Evolutionary conservation across 2,329 filamentous ascomycete genomes (phyloP).

Genomic region (Fusarium veterinarium): DNA sequence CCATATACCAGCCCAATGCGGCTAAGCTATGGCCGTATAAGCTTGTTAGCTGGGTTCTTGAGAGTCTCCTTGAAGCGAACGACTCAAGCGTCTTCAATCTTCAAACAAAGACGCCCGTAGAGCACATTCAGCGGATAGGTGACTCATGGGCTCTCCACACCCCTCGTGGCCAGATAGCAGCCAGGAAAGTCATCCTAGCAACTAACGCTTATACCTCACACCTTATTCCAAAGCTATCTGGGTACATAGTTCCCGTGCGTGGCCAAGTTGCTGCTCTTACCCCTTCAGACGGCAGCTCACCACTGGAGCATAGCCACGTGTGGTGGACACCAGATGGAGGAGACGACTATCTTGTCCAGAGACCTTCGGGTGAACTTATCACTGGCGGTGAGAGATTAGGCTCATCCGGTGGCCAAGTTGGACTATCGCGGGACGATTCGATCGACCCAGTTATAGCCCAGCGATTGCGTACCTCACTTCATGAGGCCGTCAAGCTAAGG

Average conservation of each 20-base stretch:
- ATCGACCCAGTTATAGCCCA: slow-evolving; percentile 66
- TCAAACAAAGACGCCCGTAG: slow-evolving; percentile 78
- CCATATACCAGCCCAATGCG: slow-evolving; percentile 72
- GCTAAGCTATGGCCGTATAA: slow-evolving; percentile 87
- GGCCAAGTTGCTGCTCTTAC: slow-evolving; percentile 77
- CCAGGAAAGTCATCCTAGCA: slow-evolving; percentile 76
- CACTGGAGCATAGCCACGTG: slow-evolving; percentile 70
- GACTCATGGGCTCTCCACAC: slow-evolving; percentile 73
- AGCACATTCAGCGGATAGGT: slow-evolving; percentile 54
- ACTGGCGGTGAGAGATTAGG: slow-evolving; percentile 75
- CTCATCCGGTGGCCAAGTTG: slow-evolving; percentile 60
- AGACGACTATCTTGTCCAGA: slow-evolving; percentile 80
- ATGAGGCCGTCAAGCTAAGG: slow-evolving; percentile 56
- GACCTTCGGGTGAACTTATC: slow-evolving; percentile 71
- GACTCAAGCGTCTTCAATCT: slow-evolving; percentile 69
- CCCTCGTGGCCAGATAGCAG: slow-evolving; percentile 71
- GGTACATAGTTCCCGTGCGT: slow-evolving; percentile 80
- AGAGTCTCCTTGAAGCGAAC: slow-evolving; percentile 60
- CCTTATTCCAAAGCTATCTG: slow-evolving; percentile 74
- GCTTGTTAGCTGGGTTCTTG: slow-evolving; percentile 77
- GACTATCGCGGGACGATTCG: slow-evolving; percentile 68
- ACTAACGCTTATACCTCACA: slow-evolving; percentile 88
- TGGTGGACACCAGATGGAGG: slow-evolving; percentile 64
- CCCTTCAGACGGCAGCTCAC: slow-evolving; percentile 59
- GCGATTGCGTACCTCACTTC: slow-evolving; percentile 64